Evolutionary conservation across 83 land plant species (phyloP).

Genomic region (Isoetes engelmannii): DNA sequence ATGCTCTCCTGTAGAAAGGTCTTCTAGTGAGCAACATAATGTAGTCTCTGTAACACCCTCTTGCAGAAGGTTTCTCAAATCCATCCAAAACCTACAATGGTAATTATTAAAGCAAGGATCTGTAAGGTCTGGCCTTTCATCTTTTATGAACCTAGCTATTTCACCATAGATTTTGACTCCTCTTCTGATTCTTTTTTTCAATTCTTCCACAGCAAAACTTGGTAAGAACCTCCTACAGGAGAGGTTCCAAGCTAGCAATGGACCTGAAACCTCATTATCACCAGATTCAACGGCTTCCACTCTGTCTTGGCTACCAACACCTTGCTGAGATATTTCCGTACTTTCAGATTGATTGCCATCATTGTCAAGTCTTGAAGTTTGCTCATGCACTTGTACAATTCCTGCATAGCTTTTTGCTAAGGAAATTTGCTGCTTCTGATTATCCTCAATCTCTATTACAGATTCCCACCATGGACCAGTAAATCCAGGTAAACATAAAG

Average conservation of each 20-base stretch:
- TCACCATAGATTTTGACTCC: conserved; percentile 14
- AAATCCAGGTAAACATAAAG: conserved; percentile 17
- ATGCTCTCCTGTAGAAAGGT: not conserved
- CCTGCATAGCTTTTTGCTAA: not conserved
- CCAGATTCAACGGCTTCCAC: not conserved
- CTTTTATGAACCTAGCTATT: conserved; percentile 17
- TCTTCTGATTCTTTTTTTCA: conserved; percentile 14
- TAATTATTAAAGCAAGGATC: conserved; percentile 20
- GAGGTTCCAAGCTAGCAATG: conserved; percentile 9
- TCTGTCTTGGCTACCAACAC: not conserved
- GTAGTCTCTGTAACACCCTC: conserved; percentile 12
- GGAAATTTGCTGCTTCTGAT: not conserved
- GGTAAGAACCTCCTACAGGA: conserved; percentile 25
- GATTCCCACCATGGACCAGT: conserved; percentile 17
- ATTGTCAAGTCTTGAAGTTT: not conserved
- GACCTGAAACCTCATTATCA: not conserved
- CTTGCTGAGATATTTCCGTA: not conserved
- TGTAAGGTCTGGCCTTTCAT: conserved; percentile 9
- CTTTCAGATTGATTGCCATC: not conserved
- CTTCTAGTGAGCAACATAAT: conserved; percentile 11
- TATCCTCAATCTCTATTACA: not conserved
- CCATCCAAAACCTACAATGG: conserved; percentile 20
- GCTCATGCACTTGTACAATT: not conserved
- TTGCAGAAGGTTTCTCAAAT: conserved; percentile 7
- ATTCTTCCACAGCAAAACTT: conserved; percentile 19